Base-by-base conservation (phyloP, 2,329 filamentous ascomycete species). In the Sarocladiaceae sp. region DNA sequence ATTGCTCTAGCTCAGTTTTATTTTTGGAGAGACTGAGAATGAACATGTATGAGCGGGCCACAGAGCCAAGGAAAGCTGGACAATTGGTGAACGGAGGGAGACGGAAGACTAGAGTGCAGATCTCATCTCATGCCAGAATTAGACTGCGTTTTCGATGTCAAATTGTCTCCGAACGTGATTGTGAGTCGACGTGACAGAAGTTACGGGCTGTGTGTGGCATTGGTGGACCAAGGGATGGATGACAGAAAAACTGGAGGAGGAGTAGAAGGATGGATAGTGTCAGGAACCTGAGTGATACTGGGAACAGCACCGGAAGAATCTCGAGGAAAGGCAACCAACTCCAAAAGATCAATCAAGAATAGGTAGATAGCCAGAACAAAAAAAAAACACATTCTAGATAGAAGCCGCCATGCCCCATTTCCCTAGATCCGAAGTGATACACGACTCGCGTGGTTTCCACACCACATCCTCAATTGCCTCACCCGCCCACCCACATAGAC, bases 111-210 rank as follows among this genome's bases (percentile, higher is more conserved):
- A 39, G 34, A 10, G 33, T 24, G 34, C 37, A 41, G 37, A 27
- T 41, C 15, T 41, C 37, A 41, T 41, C 37, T 27, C 23, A 29
- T 27, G n/a, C 24, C 19, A 41, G 23, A 27, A 18, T 27, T 41
- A 41, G 37, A 41, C 24, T 27, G 24, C 24, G 11, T 12, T 12
- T 6, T 15, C n/a, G n/a, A n/a, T n/a, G n/a, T n/a, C n/a, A n/a
- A n/a, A n/a, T n/a, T n/a, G n/a, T n/a, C n/a, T n/a, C n/a, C n/a
- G n/a, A n/a, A n/a, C n/a, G n/a, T n/a, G n/a, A n/a, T n/a, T n/a
- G n/a, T n/a, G n/a, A n/a, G n/a, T n/a, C n/a, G n/a, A n/a, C n/a
- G n/a, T n/a, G n/a, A n/a, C n/a, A n/a, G n/a, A n/a, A n/a, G n/a
- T n/a, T n/a, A n/a, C n/a, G n/a, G n/a, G n/a, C n/a, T n/a, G n/a